A percentile compares a stretch with the other conserved stretches of the same genome.
phyloP scores from a whole-genome alignment of 163 green algal species.

The Scenedesmus sp. region DNA sequence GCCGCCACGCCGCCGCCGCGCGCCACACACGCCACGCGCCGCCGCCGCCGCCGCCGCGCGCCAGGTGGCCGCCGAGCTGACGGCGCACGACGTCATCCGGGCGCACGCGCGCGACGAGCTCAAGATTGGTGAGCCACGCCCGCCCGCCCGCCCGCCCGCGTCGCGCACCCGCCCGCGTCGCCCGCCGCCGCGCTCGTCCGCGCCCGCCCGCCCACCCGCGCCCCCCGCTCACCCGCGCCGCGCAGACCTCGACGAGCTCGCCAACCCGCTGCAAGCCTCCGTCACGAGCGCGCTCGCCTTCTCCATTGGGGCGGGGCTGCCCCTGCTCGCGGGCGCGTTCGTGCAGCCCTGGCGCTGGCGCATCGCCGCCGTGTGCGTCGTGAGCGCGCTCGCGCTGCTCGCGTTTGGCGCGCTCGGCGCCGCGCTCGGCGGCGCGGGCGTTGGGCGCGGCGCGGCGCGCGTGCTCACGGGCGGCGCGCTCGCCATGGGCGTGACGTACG shows the following conservation, averaged over 20 bases:
- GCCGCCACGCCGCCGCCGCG: too few relatives aligned
- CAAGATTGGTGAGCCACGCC: too few relatives aligned
- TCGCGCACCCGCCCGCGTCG: too few relatives aligned
- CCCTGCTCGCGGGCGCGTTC: slow-evolving; percentile 79
- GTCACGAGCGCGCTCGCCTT: slow-evolving; percentile 81
- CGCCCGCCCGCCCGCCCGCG: too few relatives aligned
- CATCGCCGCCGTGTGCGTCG: slow-evolving; percentile 45
- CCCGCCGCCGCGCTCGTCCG: too few relatives aligned
- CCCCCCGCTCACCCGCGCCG: too few relatives aligned
- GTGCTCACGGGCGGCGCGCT: slow-evolving; percentile 80
- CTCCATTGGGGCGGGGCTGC: slow-evolving; percentile 74
- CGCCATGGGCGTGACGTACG: slow-evolving; percentile 79
- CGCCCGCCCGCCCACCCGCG: too few relatives aligned
- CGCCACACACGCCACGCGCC: too few relatives aligned
- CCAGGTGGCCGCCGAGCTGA: slow-evolving; percentile 73
- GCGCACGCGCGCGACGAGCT: slow-evolving; percentile 93
- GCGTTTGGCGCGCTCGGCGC: slow-evolving; percentile 43
- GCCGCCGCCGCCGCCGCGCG: too few relatives aligned
- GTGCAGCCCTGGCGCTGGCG: slow-evolving; percentile 61
- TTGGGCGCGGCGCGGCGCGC: slow-evolving; percentile 53
- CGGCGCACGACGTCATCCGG: slow-evolving; percentile 82
- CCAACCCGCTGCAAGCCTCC: slow-evolving; percentile 82
- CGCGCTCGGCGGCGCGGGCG: slow-evolving; percentile 33
- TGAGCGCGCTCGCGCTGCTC: slow-evolving; percentile 19
- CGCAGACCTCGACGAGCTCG: slow-evolving; percentile 91